Base-by-base conservation (phyloP, 2,329 filamentous ascomycete species). In the Akanthomyces dipterigenus region DNA sequence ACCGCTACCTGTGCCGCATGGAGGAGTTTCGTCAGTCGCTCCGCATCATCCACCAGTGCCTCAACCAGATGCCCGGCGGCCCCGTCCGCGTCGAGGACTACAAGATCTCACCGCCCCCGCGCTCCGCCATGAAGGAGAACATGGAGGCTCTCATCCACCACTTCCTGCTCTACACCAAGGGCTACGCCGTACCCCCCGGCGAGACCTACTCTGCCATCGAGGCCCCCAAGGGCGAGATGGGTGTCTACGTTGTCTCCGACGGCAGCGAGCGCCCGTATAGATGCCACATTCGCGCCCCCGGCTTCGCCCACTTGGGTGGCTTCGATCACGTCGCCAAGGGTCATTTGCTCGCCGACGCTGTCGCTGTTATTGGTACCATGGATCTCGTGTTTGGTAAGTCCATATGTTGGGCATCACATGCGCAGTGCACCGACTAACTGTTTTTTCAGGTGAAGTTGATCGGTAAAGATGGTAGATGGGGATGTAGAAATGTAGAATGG, bases 191-290 rank as follows among this genome's bases (percentile, higher is more conserved):
- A 4, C 95, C 95, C 48, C 95, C 96, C 8, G 96, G 95, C 65
- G 95, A 99, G 82, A 99, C 95, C 6, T 99, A 99, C 82, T 93
- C 89, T 51, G 93, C 89, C 64, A 99, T 99, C 66, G 95, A 99
- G 82, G 95, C 96, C n/a, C 95, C 95, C 64, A 99, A 99, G 88
- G 95, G 95, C 70, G 95, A 99, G 81, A 99, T 99, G 95, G 95
- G 89, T 75, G 95, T 99, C 49, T 99, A 89, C 75, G 80, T 99
- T 56, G 95, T 99, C 71, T 96, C 90, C 73, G 95, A 99, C 73
- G 95, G 95, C 65, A 95, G 88, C 73, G 95, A 99, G 84, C 84
- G 95, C 72, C 95, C 95, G 51, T 99, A 99, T 81, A 85, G 96
- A 71, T 97, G 95, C 79, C 96, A 97, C 81, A 97, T 99, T 70